These are phyloP conservation scores for Syncephalastrum monosporum DNA, from an alignment of 371 early-diverging fungal genomes.

Conservation along the genomic window DNA sequence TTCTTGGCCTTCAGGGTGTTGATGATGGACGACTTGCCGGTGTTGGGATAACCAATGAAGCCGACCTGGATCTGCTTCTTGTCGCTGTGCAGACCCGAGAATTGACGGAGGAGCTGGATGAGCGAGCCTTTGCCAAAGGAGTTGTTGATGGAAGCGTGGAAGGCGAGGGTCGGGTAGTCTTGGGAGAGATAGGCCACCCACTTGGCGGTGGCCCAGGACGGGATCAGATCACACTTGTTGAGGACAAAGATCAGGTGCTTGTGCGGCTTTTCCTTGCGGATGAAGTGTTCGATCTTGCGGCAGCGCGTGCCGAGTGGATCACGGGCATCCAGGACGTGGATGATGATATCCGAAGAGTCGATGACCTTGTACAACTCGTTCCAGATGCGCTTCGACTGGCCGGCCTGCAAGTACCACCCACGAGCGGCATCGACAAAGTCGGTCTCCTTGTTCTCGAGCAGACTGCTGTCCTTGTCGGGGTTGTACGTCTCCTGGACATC, in stretches of 20 bases:
- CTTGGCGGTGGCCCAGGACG: conserved; percentile 97
- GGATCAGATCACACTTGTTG: conserved; percentile 99
- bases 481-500: conserved; percentile 72
- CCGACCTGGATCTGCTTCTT: conserved; percentile 98
- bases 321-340: conserved; percentile 98
- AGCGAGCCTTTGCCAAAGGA: conserved; percentile 98
- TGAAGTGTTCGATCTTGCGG: conserved; percentile 85
- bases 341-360: conserved; percentile 97
- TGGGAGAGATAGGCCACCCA: conserved; percentile 94
- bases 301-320: conserved; percentile 98
- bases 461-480: conserved; percentile 69
- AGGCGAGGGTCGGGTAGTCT: conserved; percentile 96
- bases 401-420: conserved; percentile 90
- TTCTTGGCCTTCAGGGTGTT: conserved; percentile 96
- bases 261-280: conserved; percentile 94
- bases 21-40: conserved; percentile 97
- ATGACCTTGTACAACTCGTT: conserved; percentile 99
- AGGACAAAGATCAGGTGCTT: conserved; percentile 99
- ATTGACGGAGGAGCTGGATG: conserved; percentile 97
- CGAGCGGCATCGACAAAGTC: conserved; percentile 76
- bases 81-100: conserved; percentile 92
- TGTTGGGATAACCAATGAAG: conserved; percentile 97
- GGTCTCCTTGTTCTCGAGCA: conserved; percentile 70
- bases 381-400: conserved; percentile 99
- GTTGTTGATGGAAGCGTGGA: conserved; percentile 97